These are phyloP conservation scores for Pyrenochaeta sp. DNA, from an alignment of 2,329 filamentous ascomycete species.

Conservation along the genomic window DNA sequence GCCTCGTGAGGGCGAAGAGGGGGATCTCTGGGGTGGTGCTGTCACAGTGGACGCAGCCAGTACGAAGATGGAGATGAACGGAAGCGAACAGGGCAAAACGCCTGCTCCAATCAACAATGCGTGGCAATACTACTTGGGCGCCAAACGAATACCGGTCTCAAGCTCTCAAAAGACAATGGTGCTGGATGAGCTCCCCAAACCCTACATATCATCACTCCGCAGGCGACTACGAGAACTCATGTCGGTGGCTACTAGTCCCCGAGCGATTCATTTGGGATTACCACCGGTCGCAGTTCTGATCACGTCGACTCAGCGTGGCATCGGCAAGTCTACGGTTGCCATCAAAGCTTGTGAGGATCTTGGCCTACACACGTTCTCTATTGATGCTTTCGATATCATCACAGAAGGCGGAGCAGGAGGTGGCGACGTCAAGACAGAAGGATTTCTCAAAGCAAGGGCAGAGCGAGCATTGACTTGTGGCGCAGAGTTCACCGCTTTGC, in stretches of 20 bases:
- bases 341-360: constrained; percentile 83
- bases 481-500: constrained; percentile 78
- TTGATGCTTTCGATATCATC: constrained; percentile 92
- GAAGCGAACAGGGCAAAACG: constrained; percentile 82
- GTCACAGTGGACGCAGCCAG: constrained; percentile 85
- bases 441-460: constrained; percentile 84
- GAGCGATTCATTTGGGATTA: constrained; percentile 85
- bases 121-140: constrained; percentile 90
- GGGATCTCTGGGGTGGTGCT: constrained; percentile 83
- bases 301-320: constrained; percentile 89
- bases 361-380: constrained; percentile 85
- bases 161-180: constrained; percentile 66
- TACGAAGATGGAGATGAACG: constrained; percentile 90
- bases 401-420: constrained; percentile 90
- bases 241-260: constrained; percentile 84
- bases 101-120: constrained; percentile 78
- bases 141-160: constrained; percentile 70
- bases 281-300: constrained; percentile 88
- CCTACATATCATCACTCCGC: constrained; percentile 56
- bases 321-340: constrained; percentile 87
- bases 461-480: constrained; percentile 92
- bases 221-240: constrained; percentile 83
- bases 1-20: constrained; percentile 66
- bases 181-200: constrained; percentile 50
- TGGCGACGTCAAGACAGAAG: constrained; percentile 93